Evolutionary conservation across 1,284 basidiomycete genomes (phyloP).

Genomic region (Irpex sp.): DNA sequence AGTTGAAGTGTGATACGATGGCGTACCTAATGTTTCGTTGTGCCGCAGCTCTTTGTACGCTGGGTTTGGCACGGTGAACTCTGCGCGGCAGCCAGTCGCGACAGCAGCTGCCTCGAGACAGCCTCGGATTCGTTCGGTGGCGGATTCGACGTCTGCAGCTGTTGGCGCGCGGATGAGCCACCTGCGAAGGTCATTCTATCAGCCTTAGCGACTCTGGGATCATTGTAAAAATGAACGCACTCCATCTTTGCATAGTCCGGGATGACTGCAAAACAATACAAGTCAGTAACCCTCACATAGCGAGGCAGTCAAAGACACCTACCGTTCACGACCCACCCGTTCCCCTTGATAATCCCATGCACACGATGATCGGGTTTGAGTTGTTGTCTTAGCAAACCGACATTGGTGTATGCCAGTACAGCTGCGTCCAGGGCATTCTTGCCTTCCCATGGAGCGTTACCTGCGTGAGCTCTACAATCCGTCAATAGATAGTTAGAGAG

Average conservation of each 20-base stretch:
- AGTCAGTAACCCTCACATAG: too few species aligned
- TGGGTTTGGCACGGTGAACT: constrained; percentile 30
- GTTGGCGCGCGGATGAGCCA: constrained; percentile 66
- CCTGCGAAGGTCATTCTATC: constrained; percentile 4
- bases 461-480: constrained; percentile 62
- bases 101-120: constrained; percentile 51
- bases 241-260: not conserved
- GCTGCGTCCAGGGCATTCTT: constrained; percentile 84
- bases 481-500: not conserved
- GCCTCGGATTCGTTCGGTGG: constrained; percentile 29
- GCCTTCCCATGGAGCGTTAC: constrained; percentile 73
- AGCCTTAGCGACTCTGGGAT: too few species aligned
- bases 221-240: not conserved
- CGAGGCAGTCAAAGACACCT: not conserved
- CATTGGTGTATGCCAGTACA: constrained; percentile 70
- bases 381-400: constrained; percentile 29
- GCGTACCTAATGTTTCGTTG: constrained; percentile 52
- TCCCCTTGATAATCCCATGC: not conserved
- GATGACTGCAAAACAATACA: not conserved
- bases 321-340: not conserved
- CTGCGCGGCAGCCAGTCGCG: constrained; percentile 62
- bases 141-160: constrained; percentile 42
- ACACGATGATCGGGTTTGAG: not conserved
- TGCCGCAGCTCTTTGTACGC: constrained; percentile 50
- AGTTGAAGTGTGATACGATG: not conserved